Conservation (phyloP, 192 early-diverging fungal species). For the Pecoramyces ruminantium region DNA sequence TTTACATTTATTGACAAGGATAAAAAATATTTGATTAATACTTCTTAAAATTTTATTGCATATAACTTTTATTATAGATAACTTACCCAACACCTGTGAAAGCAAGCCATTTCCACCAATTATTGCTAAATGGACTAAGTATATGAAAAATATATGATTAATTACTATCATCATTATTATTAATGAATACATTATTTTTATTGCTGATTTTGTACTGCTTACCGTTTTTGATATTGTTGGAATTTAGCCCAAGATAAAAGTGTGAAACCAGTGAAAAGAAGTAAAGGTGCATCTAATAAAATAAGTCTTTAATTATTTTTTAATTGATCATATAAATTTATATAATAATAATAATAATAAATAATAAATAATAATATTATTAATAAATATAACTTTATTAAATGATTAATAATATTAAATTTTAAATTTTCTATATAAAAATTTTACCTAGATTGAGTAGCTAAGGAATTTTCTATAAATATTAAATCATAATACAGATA, state of each 20-base stretch:
- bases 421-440: conserved; percentile 9
- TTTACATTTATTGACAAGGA: too few relatives aligned
- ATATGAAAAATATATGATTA: too few relatives aligned
- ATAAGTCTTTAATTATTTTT: neutral
- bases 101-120: conserved; percentile 26
- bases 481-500: too few relatives aligned
- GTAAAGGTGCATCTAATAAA: conserved; percentile 20
- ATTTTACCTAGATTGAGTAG: neutral
- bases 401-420: too few relatives aligned
- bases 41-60: too few relatives aligned
- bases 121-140: conserved; percentile 23
- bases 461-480: conserved; percentile 2
- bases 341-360: too few relatives aligned
- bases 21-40: too few relatives aligned
- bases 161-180: too few relatives aligned
- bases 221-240: conserved; percentile 15
- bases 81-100: conserved; percentile 17
- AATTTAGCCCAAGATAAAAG: conserved; percentile 27
- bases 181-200: too few relatives aligned
- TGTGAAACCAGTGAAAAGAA: conserved; percentile 30
- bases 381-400: conserved; percentile 31
- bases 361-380: conserved; percentile 12
- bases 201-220: too few relatives aligned
- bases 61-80: too few relatives aligned
- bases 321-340: too few relatives aligned